These are phyloP conservation scores for Stagonosporopsis chrysanthemi DNA, from an alignment of 2,329 filamentous ascomycete species.

Conservation along the genomic window DNA sequence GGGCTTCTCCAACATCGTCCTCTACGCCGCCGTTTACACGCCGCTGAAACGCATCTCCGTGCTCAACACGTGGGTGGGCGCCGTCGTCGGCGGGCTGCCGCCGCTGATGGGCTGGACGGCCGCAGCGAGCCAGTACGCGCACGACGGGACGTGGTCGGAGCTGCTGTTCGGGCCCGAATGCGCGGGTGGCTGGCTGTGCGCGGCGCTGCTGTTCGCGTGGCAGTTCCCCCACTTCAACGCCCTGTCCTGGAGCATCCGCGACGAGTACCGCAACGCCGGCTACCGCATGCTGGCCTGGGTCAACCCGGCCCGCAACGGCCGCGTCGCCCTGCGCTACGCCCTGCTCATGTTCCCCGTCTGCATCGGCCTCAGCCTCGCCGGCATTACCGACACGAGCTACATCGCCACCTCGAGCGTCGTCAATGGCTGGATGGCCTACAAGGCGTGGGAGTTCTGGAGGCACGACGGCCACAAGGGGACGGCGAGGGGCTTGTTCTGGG, in stretches of 20 bases:
- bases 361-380: constrained; percentile 76
- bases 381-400: constrained; percentile 87
- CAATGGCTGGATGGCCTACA: constrained; percentile 83
- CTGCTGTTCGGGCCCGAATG: constrained; percentile 74
- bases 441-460: constrained; percentile 83
- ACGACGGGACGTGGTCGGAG: constrained; percentile 71
- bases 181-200: constrained; percentile 87
- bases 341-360: constrained; percentile 87
- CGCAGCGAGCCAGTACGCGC: constrained; percentile 84
- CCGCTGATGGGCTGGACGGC: constrained; percentile 98
- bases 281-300: constrained; percentile 82
- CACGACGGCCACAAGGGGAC: constrained; percentile 79
- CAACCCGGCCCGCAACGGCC: constrained; percentile 82
- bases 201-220: constrained; percentile 87
- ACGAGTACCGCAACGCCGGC: constrained; percentile 80
- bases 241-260: constrained; percentile 83
- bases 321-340: constrained; percentile 88
- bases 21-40: constrained; percentile 94
- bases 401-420: constrained; percentile 79
- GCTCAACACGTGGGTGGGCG: constrained; percentile 94
- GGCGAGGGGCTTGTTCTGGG: constrained; percentile 91
- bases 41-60: constrained; percentile 87
- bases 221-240: constrained; percentile 99
- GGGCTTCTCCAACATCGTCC: constrained; percentile 80
- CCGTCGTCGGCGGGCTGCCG: constrained; percentile 89